Base-by-base conservation (phyloP, 768 basidiomycete genomes). In the Lactarius evosmus region DNA sequence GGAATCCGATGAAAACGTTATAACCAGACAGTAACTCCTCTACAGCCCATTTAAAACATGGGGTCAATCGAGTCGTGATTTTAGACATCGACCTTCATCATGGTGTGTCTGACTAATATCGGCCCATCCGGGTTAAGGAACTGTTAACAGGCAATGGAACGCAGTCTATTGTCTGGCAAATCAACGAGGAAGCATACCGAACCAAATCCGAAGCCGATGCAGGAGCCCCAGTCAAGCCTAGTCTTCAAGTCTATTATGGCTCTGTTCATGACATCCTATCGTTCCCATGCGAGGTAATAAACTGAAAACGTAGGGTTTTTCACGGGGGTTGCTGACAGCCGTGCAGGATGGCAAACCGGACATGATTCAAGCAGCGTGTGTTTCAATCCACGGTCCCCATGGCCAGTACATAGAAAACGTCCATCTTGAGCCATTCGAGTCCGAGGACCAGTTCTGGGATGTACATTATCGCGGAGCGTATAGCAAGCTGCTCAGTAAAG, bases 11-110 rank as follows among this genome's bases (percentile, higher is more conserved):
- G n/a, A n/a, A 55, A 6, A 27, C 2, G 40, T 33, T 7, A 32
- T 22, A 12, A 49, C 17, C 32, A 29, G 58, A 56, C 38, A 55
- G 19, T 58, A 27, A 56, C 17, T 16, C n/a, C 32, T 27, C 11
- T n/a, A 6, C 63, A 96, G 95, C 95, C 0, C 87, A 98, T 74
- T 75, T 97, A 14, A 77, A 85, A 57, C 87, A 97, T 70, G 83
- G 83, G 8, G 80, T 96, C 46, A 85, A 87, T 44, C 85, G 92
- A 27, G 80, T 93, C 1, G 82, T 95, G 32, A 88, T 99, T 50
- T 82, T 98, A 36, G 96, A 98, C 72, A 93, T 98, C 58, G 95
- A 96, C 72, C 78, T 96, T 11, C 93, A 95, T 74, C 93, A 95
- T 69, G 93, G 92, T 87, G 62, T 60, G 77, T 69, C 25, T 34